A percentile compares a stretch with the other conserved stretches of the same genome.
phyloP scores from a whole-genome alignment of 306 rosid species.

The Vicia sativa region DNA sequence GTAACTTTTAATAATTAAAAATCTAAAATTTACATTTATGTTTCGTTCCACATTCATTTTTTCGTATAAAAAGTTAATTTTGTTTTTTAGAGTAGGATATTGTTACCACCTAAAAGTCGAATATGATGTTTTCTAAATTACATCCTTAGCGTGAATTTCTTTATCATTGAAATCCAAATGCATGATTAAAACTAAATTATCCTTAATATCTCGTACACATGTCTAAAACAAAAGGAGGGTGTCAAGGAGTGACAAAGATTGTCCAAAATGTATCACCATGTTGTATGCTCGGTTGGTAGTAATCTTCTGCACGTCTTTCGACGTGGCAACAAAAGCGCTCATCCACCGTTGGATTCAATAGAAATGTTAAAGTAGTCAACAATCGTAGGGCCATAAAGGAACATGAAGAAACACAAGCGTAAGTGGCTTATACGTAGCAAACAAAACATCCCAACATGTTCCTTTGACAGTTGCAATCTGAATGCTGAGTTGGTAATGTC shows the following conservation, averaged over 20 bases:
- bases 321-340: not conserved
- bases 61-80: too few species aligned
- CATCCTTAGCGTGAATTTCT: too few species aligned
- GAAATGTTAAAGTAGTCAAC: not conserved
- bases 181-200: too few species aligned
- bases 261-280: not conserved
- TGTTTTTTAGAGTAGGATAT: too few species aligned
- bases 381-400: not conserved
- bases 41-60: too few species aligned
- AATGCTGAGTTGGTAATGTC: slow-evolving; percentile 49
- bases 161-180: too few species aligned
- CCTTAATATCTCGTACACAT: too few species aligned
- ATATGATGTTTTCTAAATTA: too few species aligned
- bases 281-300: slow-evolving; percentile 19
- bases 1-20: too few species aligned
- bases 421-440: slow-evolving; percentile 28
- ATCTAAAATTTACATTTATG: too few species aligned
- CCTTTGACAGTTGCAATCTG: slow-evolving; percentile 47
- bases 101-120: too few species aligned
- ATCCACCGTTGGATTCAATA: not conserved
- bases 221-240: not conserved
- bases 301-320: slow-evolving; percentile 4
- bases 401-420: not conserved
- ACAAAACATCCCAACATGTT: slow-evolving; percentile 48
- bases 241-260: not conserved